These are phyloP conservation scores for Clausena lansium DNA, from an alignment of 345 rosid species.

Conservation along the genomic window DNA sequence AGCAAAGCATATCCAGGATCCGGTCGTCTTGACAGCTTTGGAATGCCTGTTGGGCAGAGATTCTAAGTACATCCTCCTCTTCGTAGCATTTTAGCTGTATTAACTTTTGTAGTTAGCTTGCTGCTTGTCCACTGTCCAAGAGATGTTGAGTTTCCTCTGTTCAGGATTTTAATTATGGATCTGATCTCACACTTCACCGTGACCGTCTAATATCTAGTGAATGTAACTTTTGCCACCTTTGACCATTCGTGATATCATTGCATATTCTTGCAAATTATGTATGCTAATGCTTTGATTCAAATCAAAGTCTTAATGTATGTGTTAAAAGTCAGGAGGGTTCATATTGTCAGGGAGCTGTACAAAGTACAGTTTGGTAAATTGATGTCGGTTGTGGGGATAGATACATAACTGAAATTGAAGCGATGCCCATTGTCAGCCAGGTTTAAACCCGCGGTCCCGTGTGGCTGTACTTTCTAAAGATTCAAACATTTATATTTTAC, in stretches of 20 bases:
- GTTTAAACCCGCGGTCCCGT: too few species aligned
- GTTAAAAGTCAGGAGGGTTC: not conserved
- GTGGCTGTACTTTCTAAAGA: too few species aligned
- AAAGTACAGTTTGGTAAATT: not conserved
- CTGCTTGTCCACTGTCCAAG: not conserved
- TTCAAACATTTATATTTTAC: too few species aligned
- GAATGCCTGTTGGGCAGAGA: conserved; percentile 64
- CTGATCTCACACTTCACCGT: not conserved
- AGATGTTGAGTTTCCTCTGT: not conserved
- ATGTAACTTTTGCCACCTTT: not conserved
- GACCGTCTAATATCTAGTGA: not conserved
- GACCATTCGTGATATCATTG: too few species aligned
- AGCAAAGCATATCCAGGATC: conserved; percentile 92
- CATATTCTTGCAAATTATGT: too few species aligned
- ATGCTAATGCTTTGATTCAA: too few species aligned
- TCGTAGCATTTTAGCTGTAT: not conserved
- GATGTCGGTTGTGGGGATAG: not conserved
- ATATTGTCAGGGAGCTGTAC: not conserved
- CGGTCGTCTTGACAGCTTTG: conserved; percentile 82
- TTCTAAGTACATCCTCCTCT: conserved; percentile 15
- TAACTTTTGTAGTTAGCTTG: conserved; percentile 6
- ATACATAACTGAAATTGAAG: too few species aligned
- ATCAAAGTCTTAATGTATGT: too few species aligned
- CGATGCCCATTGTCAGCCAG: too few species aligned
- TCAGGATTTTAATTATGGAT: not conserved